Evolutionary conservation across 129 eudicot genomes (phyloP), one percentile per base, ranked within the genome.

Genomic region (Cynara cardunculus): DNA sequence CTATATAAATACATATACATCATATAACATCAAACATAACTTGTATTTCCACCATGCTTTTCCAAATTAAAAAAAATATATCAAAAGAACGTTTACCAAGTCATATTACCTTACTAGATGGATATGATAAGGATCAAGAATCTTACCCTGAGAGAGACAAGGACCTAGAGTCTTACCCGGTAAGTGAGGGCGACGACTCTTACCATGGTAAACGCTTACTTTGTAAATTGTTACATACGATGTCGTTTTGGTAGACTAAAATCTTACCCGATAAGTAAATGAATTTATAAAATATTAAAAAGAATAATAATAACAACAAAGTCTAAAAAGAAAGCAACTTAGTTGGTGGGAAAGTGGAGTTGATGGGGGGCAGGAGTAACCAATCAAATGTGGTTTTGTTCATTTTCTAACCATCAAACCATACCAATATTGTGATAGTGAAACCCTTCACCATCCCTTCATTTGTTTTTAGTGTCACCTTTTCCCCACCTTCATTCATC

Each of bases 241-340:
- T n/a, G n/a, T n/a, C n/a, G n/a, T n/a, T n/a, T n/a, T n/a, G n/a
- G n/a, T n/a, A n/a, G n/a, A n/a, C n/a, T n/a, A n/a, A n/a, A n/a
- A n/a, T n/a, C n/a, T n/a, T n/a, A n/a, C n/a, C n/a, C n/a, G n/a
- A n/a, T n/a, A n/a, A n/a, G n/a, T n/a, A n/a, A n/a, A n/a, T n/a
- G n/a, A n/a, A n/a, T n/a, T n/a, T n/a, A n/a, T n/a, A n/a, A n/a
- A n/a, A n/a, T n/a, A n/a, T n/a, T n/a, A n/a, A n/a, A n/a, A n/a
- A n/a, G n/a, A n/a, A n/a, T n/a, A 34, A 34, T 34, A 46, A 56
- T 5, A 21, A 56, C 68, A 22, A 46, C 68, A 11, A 74, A 16
- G 62, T 68, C 69, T 34, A 82, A 56, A 82, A 82, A 70, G 68
- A 82, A 76, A 82, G 78, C 56, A 82, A 82, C 73, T 70, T 76